These are phyloP conservation scores for Epichloe coenophiala DNA, from an alignment of 2,329 filamentous ascomycete genomes.

Conservation along the genomic window DNA sequence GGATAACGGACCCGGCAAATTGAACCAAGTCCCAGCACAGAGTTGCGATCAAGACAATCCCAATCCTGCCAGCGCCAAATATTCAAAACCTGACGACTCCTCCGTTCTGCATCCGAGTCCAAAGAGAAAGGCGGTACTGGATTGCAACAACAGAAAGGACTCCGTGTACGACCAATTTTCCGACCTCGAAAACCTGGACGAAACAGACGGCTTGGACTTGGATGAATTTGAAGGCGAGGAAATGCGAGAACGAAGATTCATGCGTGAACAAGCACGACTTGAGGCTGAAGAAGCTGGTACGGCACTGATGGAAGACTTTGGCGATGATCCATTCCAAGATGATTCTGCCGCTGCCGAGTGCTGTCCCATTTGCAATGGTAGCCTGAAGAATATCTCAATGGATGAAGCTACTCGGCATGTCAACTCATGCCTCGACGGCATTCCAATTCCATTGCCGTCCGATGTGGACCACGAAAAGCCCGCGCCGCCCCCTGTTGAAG, in stretches of 20 bases:
- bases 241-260: conserved; percentile 51
- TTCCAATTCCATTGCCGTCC: conserved; percentile 46
- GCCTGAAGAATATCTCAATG: conserved; percentile 42
- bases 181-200: conserved; percentile 20
- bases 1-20: too few relatives aligned
- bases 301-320: conserved; percentile 22
- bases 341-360: conserved; percentile 17
- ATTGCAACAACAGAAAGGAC: conserved; percentile 12
- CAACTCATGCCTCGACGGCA: conserved; percentile 83
- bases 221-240: conserved; percentile 47
- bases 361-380: conserved; percentile 69
- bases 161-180: conserved; percentile 20
- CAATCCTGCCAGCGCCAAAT: not conserved
- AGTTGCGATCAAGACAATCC: not conserved
- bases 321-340: conserved; percentile 19
- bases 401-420: conserved; percentile 74
- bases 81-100: conserved; percentile 1
- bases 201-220: conserved; percentile 44
- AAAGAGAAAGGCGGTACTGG: conserved; percentile 9
- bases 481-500: conserved; percentile 9
- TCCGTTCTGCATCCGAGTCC: conserved; percentile 13
- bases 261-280: conserved; percentile 60
- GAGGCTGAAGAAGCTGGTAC: conserved; percentile 43
- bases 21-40: not conserved
- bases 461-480: conserved; percentile 10